phyloP scores from a whole-genome alignment of 345 rosid species.

The Brassica cretica region DNA sequence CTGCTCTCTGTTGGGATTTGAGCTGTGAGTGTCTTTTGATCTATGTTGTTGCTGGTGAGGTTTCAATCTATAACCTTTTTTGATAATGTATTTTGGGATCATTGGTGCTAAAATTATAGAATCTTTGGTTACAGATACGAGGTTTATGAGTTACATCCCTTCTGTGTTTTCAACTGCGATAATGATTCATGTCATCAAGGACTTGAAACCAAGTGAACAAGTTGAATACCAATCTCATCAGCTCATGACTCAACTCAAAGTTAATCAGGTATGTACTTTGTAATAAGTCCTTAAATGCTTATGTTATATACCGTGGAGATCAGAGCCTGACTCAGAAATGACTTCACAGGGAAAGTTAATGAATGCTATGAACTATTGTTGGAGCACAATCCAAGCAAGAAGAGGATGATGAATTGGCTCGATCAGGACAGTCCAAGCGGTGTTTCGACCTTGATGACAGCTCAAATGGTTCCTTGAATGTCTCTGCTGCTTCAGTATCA shows the following conservation, averaged over 20 bases:
- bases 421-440: slow-evolving; percentile 57
- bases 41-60: too few species aligned
- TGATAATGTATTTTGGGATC: not conserved
- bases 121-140: slow-evolving; percentile 62
- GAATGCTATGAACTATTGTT: slow-evolving; percentile 64
- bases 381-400: slow-evolving; percentile 46
- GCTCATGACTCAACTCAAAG: slow-evolving; percentile 58
- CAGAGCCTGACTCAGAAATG: slow-evolving; percentile 6
- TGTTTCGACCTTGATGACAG: slow-evolving; percentile 60
- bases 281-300: not conserved
- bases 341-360: slow-evolving; percentile 55
- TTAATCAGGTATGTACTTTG: slow-evolving; percentile 55
- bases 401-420: slow-evolving; percentile 50
- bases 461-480: slow-evolving; percentile 52
- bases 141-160: slow-evolving; percentile 59
- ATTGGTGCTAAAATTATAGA: slow-evolving; percentile 24
- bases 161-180: slow-evolving; percentile 71
- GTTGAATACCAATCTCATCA: slow-evolving; percentile 53
- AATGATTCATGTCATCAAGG: slow-evolving; percentile 69
- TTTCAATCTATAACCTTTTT: not conserved
- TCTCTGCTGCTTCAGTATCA: slow-evolving; percentile 50
- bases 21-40: too few species aligned
- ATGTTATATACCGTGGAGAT: slow-evolving; percentile 38
- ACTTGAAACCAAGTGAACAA: slow-evolving; percentile 52
- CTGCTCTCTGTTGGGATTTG: too few species aligned